These are phyloP conservation scores for Clarireedia paspali DNA, from an alignment of 2,329 filamentous ascomycete genomes.

Conservation along the genomic window DNA sequence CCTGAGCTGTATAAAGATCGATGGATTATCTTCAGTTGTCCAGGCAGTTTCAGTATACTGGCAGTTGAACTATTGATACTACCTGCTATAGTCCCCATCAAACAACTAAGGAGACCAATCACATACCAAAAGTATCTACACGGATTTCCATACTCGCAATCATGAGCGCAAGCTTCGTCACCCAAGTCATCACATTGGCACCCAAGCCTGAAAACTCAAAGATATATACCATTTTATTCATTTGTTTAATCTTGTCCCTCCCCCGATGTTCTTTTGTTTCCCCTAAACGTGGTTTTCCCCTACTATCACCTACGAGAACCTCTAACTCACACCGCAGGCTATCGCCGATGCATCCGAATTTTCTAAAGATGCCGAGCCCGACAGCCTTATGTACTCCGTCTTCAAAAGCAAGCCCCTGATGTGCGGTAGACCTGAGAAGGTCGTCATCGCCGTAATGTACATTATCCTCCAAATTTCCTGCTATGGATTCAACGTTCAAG, in stretches of 20 bases:
- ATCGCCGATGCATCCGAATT: background rate
- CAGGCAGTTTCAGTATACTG: too few species aligned
- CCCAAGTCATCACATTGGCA: background rate
- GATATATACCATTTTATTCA: background rate
- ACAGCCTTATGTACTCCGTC: background rate
- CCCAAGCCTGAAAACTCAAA: background rate
- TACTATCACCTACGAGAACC: background rate
- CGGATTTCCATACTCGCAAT: background rate
- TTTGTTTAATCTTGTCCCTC: background rate
- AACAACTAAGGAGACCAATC: background rate
- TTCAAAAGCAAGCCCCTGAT: background rate
- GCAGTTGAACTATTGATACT: too few species aligned
- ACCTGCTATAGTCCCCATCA: background rate
- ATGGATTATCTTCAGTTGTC: too few species aligned
- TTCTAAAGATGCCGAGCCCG: background rate
- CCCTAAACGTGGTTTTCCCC: background rate
- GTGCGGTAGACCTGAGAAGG: slow-evolving; percentile 1
- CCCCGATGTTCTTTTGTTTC: background rate
- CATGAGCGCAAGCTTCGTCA: background rate
- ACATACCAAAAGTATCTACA: too few species aligned
- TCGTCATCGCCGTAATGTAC: slow-evolving; percentile 1
- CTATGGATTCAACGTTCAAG: background rate
- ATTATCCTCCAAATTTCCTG: background rate
- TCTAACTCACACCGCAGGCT: background rate
- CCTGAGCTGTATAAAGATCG: too few species aligned